phyloP scores from a whole-genome alignment of 306 rosid genomes.

The Luffa acutangula region DNA sequence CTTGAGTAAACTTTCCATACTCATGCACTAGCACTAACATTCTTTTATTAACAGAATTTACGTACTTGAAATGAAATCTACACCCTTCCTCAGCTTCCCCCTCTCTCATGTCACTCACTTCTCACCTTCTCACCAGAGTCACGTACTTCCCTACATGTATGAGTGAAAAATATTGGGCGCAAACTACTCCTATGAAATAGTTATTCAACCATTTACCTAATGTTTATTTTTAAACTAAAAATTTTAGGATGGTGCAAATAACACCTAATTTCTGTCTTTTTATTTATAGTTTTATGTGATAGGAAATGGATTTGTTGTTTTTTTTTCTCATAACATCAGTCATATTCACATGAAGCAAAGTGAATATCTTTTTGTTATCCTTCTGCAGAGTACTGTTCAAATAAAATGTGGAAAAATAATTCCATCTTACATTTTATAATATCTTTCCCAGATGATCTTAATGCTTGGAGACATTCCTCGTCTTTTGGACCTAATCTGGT shows the following conservation, averaged over 20 bases:
- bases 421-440: conserved; percentile 4
- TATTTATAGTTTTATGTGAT: neutral
- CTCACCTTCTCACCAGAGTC: neutral
- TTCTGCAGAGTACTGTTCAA: neutral
- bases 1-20: neutral
- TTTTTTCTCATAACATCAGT: neutral
- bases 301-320: neutral
- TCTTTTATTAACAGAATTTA: neutral
- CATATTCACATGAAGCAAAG: neutral
- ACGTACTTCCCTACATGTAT: neutral
- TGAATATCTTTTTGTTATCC: neutral
- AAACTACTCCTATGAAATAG: neutral
- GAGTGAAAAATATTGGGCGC: neutral
- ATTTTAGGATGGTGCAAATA: neutral
- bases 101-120: neutral
- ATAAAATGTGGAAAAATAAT: neutral
- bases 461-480: conserved; percentile 87
- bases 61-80: neutral
- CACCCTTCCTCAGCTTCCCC: neutral
- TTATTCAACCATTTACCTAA: neutral
- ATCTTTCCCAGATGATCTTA: conserved; percentile 58
- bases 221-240: neutral
- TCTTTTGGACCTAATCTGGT: conserved; percentile 87
- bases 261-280: neutral
- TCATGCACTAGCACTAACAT: neutral